phyloP scores from a whole-genome alignment of 192 early-diverging fungal genomes.

The Backusella mclennaniae region DNA sequence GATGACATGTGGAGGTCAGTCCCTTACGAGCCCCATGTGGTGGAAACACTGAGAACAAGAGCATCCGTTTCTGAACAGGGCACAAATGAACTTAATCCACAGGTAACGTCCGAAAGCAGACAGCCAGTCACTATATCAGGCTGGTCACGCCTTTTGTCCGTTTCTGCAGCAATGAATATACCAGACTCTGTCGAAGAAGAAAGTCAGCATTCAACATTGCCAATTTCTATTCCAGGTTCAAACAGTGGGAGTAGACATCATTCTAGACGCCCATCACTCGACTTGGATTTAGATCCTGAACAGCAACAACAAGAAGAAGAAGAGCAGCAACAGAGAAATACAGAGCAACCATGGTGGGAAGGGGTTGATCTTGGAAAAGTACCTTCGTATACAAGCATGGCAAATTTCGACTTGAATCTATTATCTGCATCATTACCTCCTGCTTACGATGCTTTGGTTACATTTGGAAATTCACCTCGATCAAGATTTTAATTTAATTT shows the following conservation, averaged over 20 bases:
- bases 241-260: conserved; percentile 12
- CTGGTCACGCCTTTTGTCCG: conserved; percentile 16
- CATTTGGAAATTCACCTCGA: neutral
- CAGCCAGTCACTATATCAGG: conserved; percentile 24
- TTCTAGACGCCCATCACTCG: neutral
- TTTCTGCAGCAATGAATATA: conserved; percentile 1
- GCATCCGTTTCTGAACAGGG: conserved; percentile 2
- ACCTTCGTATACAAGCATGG: conserved; percentile 17
- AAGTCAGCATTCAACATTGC: neutral
- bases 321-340: neutral
- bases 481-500: neutral
- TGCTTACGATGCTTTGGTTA: neutral
- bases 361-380: conserved; percentile 12
- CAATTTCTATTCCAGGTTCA: conserved; percentile 8
- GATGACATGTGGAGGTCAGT: conserved; percentile 34
- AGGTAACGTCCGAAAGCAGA: neutral
- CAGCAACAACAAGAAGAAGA: neutral
- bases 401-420: neutral
- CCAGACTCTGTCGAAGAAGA: neutral
- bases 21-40: conserved; percentile 28
- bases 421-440: neutral
- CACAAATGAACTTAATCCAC: neutral
- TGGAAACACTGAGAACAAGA: conserved; percentile 15
- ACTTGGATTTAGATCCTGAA: neutral
- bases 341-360: conserved; percentile 1